Base-by-base conservation (phyloP, 345 rosid species). In the Clausena lansium region DNA sequence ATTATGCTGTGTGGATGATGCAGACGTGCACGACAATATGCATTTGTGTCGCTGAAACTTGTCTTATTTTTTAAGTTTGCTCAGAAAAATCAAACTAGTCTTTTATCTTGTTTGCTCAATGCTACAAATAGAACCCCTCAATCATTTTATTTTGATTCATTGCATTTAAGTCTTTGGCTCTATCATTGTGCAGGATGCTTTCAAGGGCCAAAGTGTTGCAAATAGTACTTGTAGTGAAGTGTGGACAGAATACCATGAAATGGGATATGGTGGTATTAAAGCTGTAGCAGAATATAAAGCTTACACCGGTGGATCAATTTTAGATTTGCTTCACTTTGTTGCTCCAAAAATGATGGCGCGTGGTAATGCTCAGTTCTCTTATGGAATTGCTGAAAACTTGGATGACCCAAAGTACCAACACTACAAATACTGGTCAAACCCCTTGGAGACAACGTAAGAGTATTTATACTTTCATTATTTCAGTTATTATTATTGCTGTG, bases 401-500 rank as follows among this genome's bases (percentile, higher is more conserved):
- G 89, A 89, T 78, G 92, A 89, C 80, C 89, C 90, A 22, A 87
- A 89, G 75, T 91, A 89, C 75, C 45, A 78, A 24, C 88, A 91
- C 64, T 89, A 86, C 82, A 88, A 83, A 74, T 89, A 88, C 74
- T 91, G 94, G 94, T 89, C 94, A 66, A 89, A 91, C 80, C 92
- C 94, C 57, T 84, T 91, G 47, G 94, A 91, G 83, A 89, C 92
- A 45, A 88, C 77, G 94, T 89, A 71, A 86, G 89, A n/a, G 33
- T 22, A 67, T 57, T 63, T 60, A 24, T 66, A 71, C 24, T 25
- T 25, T 30, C 1, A 17, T 32, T 24, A 62, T 15, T 14, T 22
- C 19, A 24, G 67, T 50, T 24, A 60, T 33, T 45, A 2, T 54
- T 50, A 15, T 20, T 70, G 54, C 70, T 30, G 15, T 8, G 36